Evolutionary conservation across 2,329 filamentous ascomycete genomes (phyloP), one percentile per base, ranked within the genome.

Genomic region (Penicillium sp.): DNA sequence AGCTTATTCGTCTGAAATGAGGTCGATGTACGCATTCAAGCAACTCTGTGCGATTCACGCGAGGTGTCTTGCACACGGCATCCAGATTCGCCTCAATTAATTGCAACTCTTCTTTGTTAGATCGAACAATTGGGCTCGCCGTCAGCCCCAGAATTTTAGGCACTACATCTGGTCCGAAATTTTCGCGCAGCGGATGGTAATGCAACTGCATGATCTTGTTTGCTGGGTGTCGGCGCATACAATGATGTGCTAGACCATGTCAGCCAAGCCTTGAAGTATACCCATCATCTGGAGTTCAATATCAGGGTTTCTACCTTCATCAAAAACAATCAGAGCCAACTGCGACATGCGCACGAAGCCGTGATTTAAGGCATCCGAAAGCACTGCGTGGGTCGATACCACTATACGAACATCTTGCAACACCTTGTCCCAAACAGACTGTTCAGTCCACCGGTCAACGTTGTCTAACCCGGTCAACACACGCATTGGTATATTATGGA

Each of bases 101-200:
- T 70, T 82, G 75, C 13, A 93, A 77, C 31, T 81, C 81, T 1
- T 76, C 72, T 1, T 80, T 69, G 14, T 81, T 81, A 1, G 82
- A 84, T 51, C 79, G 83, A 60, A 88, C 85, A 3, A 90, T 82
- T 0, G 91, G 91, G 57, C 89, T 95, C 1, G 92, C 92, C 6
- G 88, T 92, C 21, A 96, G 77, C 0, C 91, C 92, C 5, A 96
- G 77, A 24, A 96, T 87, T 18, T 80, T 78, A 0, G 92, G 92
- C 8, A 77, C 66, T n/a, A 62, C 56, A 11, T 56, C 34, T 0
- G 69, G 55, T 0, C 77, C 78, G 2, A 55, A 54, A 11, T 55
- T 60, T 52, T 58, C 0, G 50, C 59, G 47, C 79, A 79, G 16
- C 68, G 71, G 24, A 57, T 85, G 83, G 64, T 95, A 96, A 61